Evolutionary conservation across 805 yeast genomes (phyloP), one percentile per base, ranked within the genome.

Genomic region (Metschnikowia koreensis): DNA sequence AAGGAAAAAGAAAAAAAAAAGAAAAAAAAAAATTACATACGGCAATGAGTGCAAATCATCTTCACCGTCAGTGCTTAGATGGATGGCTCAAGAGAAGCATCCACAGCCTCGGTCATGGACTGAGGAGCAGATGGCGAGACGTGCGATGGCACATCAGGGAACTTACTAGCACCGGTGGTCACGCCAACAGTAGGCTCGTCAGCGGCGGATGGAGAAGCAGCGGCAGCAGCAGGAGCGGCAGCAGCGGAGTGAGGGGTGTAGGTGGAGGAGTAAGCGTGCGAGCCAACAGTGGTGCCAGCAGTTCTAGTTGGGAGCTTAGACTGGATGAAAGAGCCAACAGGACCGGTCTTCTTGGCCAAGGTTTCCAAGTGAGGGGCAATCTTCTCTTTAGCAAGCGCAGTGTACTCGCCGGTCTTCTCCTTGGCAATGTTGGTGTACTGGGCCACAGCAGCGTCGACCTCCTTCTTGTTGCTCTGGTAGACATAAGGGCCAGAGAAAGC

Each of bases 401-500:
- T 59, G 59, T 60, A 61, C 64, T 80, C 81, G 34, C 73, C 62
- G 31, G 82, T 62, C 69, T 84, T 82, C 41, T 73, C 78, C 61
- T 76, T 78, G 44, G 82, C 83, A 36, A 79, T 41, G 58, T 66
- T 65, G 55, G 77, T 57, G 63, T 63, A 65, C 55, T 74, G 68
- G 47, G 76, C 77, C 41, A 83, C 79, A 41, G 81, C 79, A 44
- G 80, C 81, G 71, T 87, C 91, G 64, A 92, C 87, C 75, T 88
- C 86, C 64, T 78, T 78, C 79, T 89, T 84, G 81, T 87, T 83
- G 60, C 79, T 78, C 61, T 81, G 73, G 77, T 92, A 93, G 56
- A 86, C 64, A 29, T 80, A 81, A 53, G 98, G 98, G 42, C 81
- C 74, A 41, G 96, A 70, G 79, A 93, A 93, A 13, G 86, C 78